These are phyloP conservation scores for Zizania palustris DNA, from an alignment of 202 grass and related monocot genomes.

Conservation along the genomic window DNA sequence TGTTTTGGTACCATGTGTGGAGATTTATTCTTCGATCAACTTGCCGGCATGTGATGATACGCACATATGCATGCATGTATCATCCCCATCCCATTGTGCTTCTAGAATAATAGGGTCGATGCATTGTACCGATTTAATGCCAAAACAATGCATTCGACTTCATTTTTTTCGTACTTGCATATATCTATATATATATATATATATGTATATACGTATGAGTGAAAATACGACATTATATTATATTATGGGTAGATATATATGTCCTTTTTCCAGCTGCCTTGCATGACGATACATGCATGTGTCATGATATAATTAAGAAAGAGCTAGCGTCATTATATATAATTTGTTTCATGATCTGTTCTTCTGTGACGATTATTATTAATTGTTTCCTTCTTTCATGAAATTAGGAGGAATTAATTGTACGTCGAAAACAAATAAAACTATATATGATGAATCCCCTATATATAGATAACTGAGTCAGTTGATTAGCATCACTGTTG, in stretches of 20 bases:
- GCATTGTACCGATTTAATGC: constrained; percentile 39
- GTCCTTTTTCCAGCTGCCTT: background rate
- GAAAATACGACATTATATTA: background rate
- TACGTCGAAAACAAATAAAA: no score
- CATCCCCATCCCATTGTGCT: constrained; percentile 30
- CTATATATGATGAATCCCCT: no score
- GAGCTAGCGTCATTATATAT: no score
- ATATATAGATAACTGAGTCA: no score
- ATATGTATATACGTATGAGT: background rate
- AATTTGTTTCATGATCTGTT: no score
- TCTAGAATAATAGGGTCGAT: constrained; percentile 47
- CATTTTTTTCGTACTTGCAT: constrained; percentile 15
- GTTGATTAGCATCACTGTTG: no score
- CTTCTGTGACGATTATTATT: no score
- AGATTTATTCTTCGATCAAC: constrained; percentile 50
- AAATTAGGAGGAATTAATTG: background rate
- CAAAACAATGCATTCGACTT: constrained; percentile 35
- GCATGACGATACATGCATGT: background rate
- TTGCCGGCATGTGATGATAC: constrained; percentile 49
- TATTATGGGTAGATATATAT: background rate
- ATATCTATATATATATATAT: constrained; percentile 21
- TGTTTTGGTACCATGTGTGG: constrained; percentile 47
- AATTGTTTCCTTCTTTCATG: background rate
- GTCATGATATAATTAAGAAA: background rate
- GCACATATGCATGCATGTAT: constrained; percentile 32